phyloP scores from a whole-genome alignment of 352 stramenopile species.

The Phytophthora europaea region DNA sequence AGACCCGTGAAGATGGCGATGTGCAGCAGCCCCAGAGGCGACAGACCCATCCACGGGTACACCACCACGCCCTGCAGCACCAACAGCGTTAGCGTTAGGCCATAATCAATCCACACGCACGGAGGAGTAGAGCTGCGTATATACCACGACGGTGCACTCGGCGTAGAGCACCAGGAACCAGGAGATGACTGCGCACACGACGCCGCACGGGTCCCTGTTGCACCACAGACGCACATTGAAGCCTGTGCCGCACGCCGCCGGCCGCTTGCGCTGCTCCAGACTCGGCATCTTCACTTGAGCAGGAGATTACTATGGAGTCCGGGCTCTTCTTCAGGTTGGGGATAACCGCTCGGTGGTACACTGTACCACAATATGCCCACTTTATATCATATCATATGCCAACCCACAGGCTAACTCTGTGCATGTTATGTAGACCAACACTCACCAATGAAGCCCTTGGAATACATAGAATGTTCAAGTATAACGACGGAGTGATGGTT shows the following conservation, averaged over 20 bases:
- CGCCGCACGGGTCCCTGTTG: slow-evolving; percentile 92
- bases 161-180: slow-evolving; percentile 93
- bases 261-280: slow-evolving; percentile 57
- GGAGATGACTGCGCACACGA: slow-evolving; percentile 92
- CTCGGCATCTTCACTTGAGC: slow-evolving; percentile 34
- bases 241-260: slow-evolving; percentile 73
- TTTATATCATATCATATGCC: slow-evolving; percentile 3
- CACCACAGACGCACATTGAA: slow-evolving; percentile 91
- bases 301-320: slow-evolving; percentile 12
- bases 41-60: slow-evolving; percentile 92
- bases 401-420: not conserved
- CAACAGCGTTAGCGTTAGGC: slow-evolving; percentile 24
- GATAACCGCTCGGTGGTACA: not conserved
- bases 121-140: slow-evolving; percentile 13
- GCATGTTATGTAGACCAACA: slow-evolving; percentile 16
- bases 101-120: not conserved
- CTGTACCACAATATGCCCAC: not conserved
- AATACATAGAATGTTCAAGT: not conserved
- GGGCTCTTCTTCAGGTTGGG: slow-evolving; percentile 17
- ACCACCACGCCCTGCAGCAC: slow-evolving; percentile 79
- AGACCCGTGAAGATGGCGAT: slow-evolving; percentile 73
- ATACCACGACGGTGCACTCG: slow-evolving; percentile 91
- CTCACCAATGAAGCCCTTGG: slow-evolving; percentile 13
- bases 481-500: not conserved
- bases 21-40: slow-evolving; percentile 71